A percentile compares a stretch with the other conserved stretches of the same genome.
Evolutionary conservation across 805 yeast species (phyloP).

Genomic region (Ogataea paradorogensis): DNA sequence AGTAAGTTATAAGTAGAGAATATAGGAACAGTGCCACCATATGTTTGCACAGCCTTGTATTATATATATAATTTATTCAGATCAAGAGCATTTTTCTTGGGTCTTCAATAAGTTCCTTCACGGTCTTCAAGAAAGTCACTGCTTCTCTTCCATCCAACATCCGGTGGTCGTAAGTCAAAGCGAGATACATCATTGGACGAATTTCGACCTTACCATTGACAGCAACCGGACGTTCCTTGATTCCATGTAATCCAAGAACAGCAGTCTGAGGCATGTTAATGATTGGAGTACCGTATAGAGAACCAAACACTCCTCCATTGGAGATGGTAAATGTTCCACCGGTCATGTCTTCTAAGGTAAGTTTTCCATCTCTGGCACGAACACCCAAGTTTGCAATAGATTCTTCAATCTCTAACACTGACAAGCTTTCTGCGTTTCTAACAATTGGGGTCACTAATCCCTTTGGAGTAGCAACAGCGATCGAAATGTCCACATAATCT

Average conservation of each 20-base stretch:
- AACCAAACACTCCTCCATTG: constrained; percentile 98
- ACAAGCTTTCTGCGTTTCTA: constrained; percentile 90
- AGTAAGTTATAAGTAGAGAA: constrained; percentile 18
- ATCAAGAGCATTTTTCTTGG: constrained; percentile 93
- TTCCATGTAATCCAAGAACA: constrained; percentile 95
- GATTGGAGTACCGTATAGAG: constrained; percentile 96
- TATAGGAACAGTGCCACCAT: no score
- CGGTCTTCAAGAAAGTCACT: constrained; percentile 90
- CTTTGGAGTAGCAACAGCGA: constrained; percentile 99
- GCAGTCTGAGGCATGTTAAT: constrained; percentile 98
- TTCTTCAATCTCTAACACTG: constrained; percentile 84
- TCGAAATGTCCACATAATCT: constrained; percentile 92
- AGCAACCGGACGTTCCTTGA: constrained; percentile 95
- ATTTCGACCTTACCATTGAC: constrained; percentile 93
- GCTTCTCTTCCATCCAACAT: constrained; percentile 98
- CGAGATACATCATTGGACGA: constrained; percentile 99
- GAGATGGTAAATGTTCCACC: constrained; percentile 99
- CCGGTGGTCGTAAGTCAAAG: constrained; percentile 97
- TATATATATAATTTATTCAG: constrained; percentile 16
- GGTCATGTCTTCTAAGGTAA: constrained; percentile 96
- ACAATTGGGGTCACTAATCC: constrained; percentile 98
- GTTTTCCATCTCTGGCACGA: constrained; percentile 96
- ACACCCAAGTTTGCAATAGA: constrained; percentile 79
- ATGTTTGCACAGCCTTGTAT: background rate
- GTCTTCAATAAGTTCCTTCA: constrained; percentile 96